Base-by-base conservation (phyloP, 2,329 filamentous ascomycete genomes). In the Leptographium radiaticola region DNA sequence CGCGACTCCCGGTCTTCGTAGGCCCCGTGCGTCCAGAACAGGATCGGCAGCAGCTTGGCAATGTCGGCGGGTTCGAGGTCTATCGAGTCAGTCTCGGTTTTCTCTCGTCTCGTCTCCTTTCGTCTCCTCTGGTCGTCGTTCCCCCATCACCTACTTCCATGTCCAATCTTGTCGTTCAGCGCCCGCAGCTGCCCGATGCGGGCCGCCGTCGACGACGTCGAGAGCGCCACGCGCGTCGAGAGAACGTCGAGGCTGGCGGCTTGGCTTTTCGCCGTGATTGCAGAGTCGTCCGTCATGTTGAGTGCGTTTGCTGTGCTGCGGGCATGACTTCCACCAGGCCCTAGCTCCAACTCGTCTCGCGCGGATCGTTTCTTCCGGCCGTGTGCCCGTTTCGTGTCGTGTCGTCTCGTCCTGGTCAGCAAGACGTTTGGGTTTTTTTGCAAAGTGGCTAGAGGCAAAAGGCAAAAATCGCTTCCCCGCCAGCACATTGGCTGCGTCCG, bases 1-100 rank as follows among this genome's bases (percentile, higher is more conserved):
- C 93, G 81, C 46, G 93, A 97, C 59, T 80, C 74, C 62, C 90
- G 83, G 70, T 98, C 93, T 68, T 83, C 73, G 69, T 97, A 98
- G 61, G 86, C 81, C 57, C 87, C 80, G 65, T 96, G 89, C 51
- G 90, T 96, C 66, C 82, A 81, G 71, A 97, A 91, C 36, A 98
- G 79, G 38, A 89, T 73, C 57, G 81, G 77, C 58, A 95, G 71
- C 52, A 93, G 67, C 56, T 68, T 66, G 51, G 74, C 69, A 53
- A 80, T 69, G 52, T 76, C 67, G 47, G 74, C 67, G 66, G 68
- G 65, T 55, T 75, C 71, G 62, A 76, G 66, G 56, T 71, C 76
- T 77, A 15, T 2, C 20, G 6, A 34, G n/a, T 40, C 8, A 48
- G 46, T 5, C 20, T 10, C 47, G 9, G 31, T 8, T 16, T 4